Conservation (phyloP, 257 asterid species). For the Plectranthus barbatus region DNA sequence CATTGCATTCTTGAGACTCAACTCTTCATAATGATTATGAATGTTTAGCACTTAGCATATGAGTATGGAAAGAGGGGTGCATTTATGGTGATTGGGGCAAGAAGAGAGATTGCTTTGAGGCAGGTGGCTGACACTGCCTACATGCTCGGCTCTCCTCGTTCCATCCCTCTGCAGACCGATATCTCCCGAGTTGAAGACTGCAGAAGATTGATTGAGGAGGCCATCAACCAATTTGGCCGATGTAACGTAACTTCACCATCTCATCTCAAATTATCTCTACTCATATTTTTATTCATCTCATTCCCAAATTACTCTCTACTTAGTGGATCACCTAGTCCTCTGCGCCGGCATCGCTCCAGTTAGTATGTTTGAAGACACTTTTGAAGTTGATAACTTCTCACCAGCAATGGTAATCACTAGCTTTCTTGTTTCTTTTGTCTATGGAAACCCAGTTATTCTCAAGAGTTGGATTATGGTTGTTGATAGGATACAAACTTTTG, state of each 20-base stretch:
- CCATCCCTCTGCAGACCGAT: slow-evolving; percentile 46
- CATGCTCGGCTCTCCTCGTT: slow-evolving; percentile 57
- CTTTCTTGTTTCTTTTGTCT: too few species aligned
- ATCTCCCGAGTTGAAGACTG: slow-evolving; percentile 46
- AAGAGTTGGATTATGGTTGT: too few species aligned
- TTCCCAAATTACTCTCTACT: neutral
- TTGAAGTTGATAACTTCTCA: slow-evolving; percentile 33
- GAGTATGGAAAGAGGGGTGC: slow-evolving; percentile 82
- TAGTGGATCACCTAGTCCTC: slow-evolving; percentile 77
- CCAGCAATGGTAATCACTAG: slow-evolving; percentile 44
- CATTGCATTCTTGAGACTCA: too few species aligned
- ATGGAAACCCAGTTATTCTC: too few species aligned
- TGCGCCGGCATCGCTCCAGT: slow-evolving; percentile 53
- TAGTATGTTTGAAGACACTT: slow-evolving; percentile 50
- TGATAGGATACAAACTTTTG: slow-evolving; percentile 77
- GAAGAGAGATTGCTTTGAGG: slow-evolving; percentile 49
- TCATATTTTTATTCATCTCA: neutral
- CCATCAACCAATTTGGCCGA: slow-evolving; percentile 55
- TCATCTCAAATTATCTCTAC: too few species aligned
- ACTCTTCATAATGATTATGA: neutral
- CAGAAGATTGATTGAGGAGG: slow-evolving; percentile 40
- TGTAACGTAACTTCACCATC: slow-evolving; percentile 18
- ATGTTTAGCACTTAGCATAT: slow-evolving; percentile 53
- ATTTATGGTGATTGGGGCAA: slow-evolving; percentile 57
- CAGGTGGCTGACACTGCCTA: slow-evolving; percentile 51